Evolutionary conservation across 306 rosid genomes (phyloP), one percentile per base, ranked within the genome.

Genomic region (Erythrophleum fordii): DNA sequence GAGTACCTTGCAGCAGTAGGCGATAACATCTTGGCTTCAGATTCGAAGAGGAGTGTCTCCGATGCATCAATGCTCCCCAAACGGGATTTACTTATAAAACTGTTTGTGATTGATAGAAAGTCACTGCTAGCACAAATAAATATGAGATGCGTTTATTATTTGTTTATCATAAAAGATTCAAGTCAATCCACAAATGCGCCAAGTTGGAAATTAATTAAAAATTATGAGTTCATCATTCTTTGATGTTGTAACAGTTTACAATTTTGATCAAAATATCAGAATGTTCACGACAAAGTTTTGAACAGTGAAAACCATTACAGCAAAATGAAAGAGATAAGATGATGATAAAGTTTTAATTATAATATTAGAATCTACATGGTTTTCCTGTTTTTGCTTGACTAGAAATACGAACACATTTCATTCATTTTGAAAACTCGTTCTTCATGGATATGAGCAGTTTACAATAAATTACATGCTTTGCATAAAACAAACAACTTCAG

Each of bases 311-410:
- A 5, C 0, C 53, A 14, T 31, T 4, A 31, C 4, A n/a, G n/a
- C n/a, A n/a, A n/a, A n/a, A n/a, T n/a, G n/a, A n/a, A n/a, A n/a
- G n/a, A 34, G 37, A 2, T 3, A 34, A 2, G 5, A 34, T 34
- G 1, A 34, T 34, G 37, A 34, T 34, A 34, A 34, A 34, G 37
- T 34, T 34, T 34, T 5, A 34, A 5, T 5, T 34, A n/a, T n/a
- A n/a, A n/a, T n/a, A 4, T 51, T 49, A 72, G 77, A 55, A 37
- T 61, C 42, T 66, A 73, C 72, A 71, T 48, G 60, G 77, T 48
- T 73, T 73, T 53, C 65, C 17, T 73, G 78, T 68, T 74, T 78
- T 78, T 45, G 17, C 58, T 37, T 5, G 5, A n/a, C 42, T 37
- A 37, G 42, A 37, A 37, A 5, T 6, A 0, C 7, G 61, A 73